Conservation (phyloP, 2,329 filamentous ascomycete genomes). For the Verticillium nonalfalfae region DNA sequence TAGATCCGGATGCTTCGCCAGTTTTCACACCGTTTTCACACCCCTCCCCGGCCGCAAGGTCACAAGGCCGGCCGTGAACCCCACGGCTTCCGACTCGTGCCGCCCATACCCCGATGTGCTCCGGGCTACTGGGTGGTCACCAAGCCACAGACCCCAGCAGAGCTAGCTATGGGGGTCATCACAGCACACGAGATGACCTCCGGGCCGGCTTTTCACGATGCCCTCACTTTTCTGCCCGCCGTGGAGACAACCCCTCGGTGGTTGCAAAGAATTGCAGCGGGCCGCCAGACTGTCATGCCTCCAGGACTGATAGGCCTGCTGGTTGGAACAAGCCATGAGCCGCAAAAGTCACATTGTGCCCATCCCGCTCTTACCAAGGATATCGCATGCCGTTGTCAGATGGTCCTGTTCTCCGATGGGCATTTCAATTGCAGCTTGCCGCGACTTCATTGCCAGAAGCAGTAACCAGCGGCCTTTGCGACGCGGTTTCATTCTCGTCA, state of each 20-base stretch:
- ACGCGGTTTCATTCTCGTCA: not conserved
- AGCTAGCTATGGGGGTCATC: not conserved
- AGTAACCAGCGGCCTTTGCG: not conserved
- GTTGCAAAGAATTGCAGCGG: not conserved
- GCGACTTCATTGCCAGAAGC: not conserved
- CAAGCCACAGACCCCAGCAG: not conserved
- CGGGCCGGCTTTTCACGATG: constrained; percentile 1
- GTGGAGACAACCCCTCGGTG: not conserved
- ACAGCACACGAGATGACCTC: not conserved
- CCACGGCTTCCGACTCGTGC: not conserved
- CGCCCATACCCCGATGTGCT: not conserved
- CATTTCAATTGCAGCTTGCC: not conserved
- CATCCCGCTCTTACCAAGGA: not conserved
- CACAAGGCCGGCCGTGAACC: not conserved
- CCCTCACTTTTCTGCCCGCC: not conserved
- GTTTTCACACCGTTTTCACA: not conserved
- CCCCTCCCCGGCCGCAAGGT: not conserved
- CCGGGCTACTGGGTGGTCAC: not conserved
- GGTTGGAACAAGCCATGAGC: not conserved
- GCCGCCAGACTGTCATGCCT: not conserved
- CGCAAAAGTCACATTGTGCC: not conserved
- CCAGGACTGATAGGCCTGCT: not conserved
- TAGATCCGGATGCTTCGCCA: not conserved
- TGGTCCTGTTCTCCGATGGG: not conserved
- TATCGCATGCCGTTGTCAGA: not conserved